Percentiles rank a stretch among this genome's conserved stretches.
Evolutionary conservation across 2,329 filamentous ascomycete genomes (phyloP).

Genomic region (Xylaria sp.): DNA sequence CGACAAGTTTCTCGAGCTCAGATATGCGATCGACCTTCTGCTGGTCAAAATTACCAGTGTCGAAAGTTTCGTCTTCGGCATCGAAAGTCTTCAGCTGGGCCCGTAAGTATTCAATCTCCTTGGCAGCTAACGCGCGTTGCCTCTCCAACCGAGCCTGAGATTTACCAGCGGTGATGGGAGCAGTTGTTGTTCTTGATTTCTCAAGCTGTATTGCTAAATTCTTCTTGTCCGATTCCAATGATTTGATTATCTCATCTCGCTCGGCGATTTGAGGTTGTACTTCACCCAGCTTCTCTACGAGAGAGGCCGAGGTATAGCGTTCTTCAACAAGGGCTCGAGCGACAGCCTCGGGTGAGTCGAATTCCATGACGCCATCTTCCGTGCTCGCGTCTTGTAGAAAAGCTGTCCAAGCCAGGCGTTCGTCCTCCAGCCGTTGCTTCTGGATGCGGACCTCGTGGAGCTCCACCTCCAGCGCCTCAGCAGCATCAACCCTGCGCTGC

Average conservation of each 20-base stretch:
- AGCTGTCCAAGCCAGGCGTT: slow-evolving; percentile 85
- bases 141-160: slow-evolving; percentile 81
- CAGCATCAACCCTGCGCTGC: slow-evolving; percentile 79
- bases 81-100: slow-evolving; percentile 92
- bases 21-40: slow-evolving; percentile 78
- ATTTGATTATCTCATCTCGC: slow-evolving; percentile 79
- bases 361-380: slow-evolving; percentile 72
- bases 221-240: slow-evolving; percentile 75
- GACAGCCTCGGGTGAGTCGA: slow-evolving; percentile 88
- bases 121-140: slow-evolving; percentile 84
- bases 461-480: slow-evolving; percentile 79
- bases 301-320: slow-evolving; percentile 79
- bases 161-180: slow-evolving; percentile 68
- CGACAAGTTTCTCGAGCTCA: slow-evolving; percentile 86
- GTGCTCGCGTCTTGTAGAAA: slow-evolving; percentile 78
- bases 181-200: slow-evolving; percentile 67
- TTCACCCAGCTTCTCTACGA: slow-evolving; percentile 83
- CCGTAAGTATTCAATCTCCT: slow-evolving; percentile 93
- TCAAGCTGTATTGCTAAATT: slow-evolving; percentile 76
- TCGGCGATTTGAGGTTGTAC: slow-evolving; percentile 82
- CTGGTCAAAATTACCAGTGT: slow-evolving; percentile 81
- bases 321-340: slow-evolving; percentile 87
- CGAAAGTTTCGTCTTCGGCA: slow-evolving; percentile 86
- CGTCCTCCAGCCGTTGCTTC: slow-evolving; percentile 87
- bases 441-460: slow-evolving; percentile 84